Conservation (phyloP, 1,139 yeast genomes). For the Lodderomyces jiufengensis region DNA sequence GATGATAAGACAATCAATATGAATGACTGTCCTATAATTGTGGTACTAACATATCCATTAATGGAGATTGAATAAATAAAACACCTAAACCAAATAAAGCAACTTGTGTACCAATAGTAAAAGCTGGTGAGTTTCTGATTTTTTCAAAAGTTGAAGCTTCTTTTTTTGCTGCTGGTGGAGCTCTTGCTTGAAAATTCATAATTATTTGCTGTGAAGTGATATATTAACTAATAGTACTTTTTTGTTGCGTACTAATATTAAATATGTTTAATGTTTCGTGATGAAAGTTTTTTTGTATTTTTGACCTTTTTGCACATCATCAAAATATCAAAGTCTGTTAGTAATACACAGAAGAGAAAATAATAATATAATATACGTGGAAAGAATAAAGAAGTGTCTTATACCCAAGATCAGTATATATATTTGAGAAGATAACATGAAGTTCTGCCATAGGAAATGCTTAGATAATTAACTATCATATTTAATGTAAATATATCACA, state of each 20-base stretch:
- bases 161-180: constrained; percentile 19
- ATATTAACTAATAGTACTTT: not conserved
- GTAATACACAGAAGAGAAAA: not conserved
- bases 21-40: constrained; percentile 40
- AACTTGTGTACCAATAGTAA: constrained; percentile 60
- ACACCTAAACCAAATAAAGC: constrained; percentile 69
- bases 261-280: not conserved
- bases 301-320: constrained; percentile 2
- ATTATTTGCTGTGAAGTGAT: no score
- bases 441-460: no score
- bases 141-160: constrained; percentile 41
- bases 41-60: constrained; percentile 80
- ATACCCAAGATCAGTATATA: no score
- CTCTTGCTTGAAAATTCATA: constrained; percentile 27
- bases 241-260: no score
- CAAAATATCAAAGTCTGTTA: not conserved
- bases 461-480: no score
- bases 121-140: constrained; percentile 59
- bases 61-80: constrained; percentile 69
- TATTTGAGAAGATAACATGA: no score
- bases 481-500: no score
- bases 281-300: not conserved
- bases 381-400: no score
- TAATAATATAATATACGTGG: no score
- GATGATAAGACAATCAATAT: no score